These are phyloP conservation scores for Gentiana straminea DNA, from an alignment of 257 asterid species.

Conservation along the genomic window DNA sequence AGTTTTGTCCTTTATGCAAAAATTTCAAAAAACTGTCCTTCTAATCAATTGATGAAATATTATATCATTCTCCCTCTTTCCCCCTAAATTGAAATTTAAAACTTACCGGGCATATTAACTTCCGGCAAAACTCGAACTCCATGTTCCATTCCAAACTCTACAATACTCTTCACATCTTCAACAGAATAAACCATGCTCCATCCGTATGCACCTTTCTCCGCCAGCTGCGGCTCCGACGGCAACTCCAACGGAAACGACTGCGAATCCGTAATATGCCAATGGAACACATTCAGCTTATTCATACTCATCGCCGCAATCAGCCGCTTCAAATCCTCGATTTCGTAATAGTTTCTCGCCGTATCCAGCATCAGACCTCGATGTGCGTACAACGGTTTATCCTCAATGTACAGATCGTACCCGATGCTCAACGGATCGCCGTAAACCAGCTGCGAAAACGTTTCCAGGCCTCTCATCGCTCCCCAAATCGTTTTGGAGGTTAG, in stretches of 20 bases:
- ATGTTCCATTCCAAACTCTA: conserved; percentile 58
- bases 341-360: conserved; percentile 69
- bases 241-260: conserved; percentile 78
- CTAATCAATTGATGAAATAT: too few relatives aligned
- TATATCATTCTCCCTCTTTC: too few relatives aligned
- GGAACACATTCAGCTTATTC: conserved; percentile 88
- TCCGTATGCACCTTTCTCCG: conserved; percentile 67
- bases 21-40: too few relatives aligned
- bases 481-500: conserved; percentile 46
- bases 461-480: conserved; percentile 94
- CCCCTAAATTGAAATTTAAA: too few relatives aligned
- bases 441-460: conserved; percentile 78
- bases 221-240: conserved; percentile 68
- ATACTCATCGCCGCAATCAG: conserved; percentile 68
- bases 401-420: conserved; percentile 45
- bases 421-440: conserved; percentile 36
- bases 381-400: conserved; percentile 50
- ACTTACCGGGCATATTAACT: conserved; percentile 93
- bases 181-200: conserved; percentile 59
- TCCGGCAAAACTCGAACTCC: conserved; percentile 91
- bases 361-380: conserved; percentile 78
- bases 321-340: conserved; percentile 49
- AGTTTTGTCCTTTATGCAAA: too few relatives aligned
- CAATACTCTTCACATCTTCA: conserved; percentile 55
- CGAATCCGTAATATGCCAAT: conserved; percentile 93